Percentiles rank a stretch among this genome's conserved stretches.
Evolutionary conservation across 495 filamentous ascomycete genomes (phyloP).

Genomic region (Tuber melanosporum): DNA sequence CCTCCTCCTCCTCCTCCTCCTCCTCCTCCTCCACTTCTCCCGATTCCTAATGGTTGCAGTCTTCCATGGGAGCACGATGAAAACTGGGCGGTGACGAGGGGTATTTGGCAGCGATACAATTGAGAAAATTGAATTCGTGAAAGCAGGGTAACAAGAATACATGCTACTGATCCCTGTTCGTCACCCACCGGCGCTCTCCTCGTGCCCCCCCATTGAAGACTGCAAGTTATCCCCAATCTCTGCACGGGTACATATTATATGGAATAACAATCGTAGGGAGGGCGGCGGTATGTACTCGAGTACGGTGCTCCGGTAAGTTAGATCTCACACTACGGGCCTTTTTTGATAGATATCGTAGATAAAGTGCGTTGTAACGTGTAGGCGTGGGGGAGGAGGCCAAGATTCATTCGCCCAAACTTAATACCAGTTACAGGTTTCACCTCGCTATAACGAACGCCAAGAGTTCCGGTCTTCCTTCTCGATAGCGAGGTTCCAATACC

Average conservation of each 20-base stretch:
- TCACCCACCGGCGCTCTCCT: not conserved
- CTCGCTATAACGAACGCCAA: too few species aligned
- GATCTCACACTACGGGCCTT: not conserved
- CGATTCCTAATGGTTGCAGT: not conserved
- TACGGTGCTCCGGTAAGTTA: not conserved
- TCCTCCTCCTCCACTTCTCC: not conserved
- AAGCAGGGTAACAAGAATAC: not conserved
- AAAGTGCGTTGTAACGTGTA: not conserved
- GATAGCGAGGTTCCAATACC: too few species aligned
- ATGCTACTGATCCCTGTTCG: not conserved
- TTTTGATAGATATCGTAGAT: not conserved
- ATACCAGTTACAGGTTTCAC: not conserved
- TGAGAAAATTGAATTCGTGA: not conserved
- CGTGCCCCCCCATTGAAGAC: not conserved
- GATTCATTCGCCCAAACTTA: not conserved
- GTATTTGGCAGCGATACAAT: not conserved
- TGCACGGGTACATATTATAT: not conserved
- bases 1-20: not conserved
- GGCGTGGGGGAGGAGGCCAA: not conserved
- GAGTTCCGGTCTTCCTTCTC: too few species aligned
- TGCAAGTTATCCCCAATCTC: not conserved
- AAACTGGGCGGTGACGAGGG: not conserved
- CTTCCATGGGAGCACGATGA: not conserved
- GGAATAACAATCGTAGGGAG: not conserved
- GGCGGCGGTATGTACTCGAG: not conserved